phyloP scores from a whole-genome alignment of 2,329 filamentous ascomycete genomes.

The Aplosporella prunicola region DNA sequence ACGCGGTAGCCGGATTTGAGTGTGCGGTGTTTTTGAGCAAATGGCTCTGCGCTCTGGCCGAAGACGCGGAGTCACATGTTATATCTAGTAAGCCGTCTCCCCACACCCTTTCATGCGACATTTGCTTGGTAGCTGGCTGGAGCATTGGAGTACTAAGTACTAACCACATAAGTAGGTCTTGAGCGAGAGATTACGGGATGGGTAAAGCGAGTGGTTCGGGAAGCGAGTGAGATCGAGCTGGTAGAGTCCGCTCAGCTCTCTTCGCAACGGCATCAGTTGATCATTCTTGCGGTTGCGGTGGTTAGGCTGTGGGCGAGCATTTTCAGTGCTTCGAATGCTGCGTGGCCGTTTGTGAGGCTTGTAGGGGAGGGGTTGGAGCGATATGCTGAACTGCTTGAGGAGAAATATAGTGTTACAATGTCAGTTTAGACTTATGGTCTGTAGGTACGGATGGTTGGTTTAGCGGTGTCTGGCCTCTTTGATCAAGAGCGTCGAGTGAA shows the following conservation, averaged over 20 bases:
- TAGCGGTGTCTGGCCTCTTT: too few species aligned
- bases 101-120: background rate
- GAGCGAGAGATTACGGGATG: slow-evolving; percentile 2
- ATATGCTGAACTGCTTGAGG: slow-evolving; percentile 3
- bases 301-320: slow-evolving; percentile 3
- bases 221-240: slow-evolving; percentile 3
- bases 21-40: slow-evolving; percentile 5
- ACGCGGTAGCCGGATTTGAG: slow-evolving; percentile 1
- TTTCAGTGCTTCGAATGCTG: slow-evolving; percentile 1
- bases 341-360: slow-evolving; percentile 1
- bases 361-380: slow-evolving; percentile 2
- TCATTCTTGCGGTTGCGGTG: slow-evolving; percentile 1
- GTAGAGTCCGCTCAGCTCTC: slow-evolving; percentile 1
- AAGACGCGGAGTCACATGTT: background rate
- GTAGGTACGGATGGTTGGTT: too few species aligned
- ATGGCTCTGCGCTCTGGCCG: background rate
- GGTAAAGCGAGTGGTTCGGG: slow-evolving; percentile 1
- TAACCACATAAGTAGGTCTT: too few species aligned
- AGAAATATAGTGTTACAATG: too few species aligned
- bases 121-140: too few species aligned
- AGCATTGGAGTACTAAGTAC: too few species aligned
- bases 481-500: too few species aligned
- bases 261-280: slow-evolving; percentile 1
- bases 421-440: too few species aligned
- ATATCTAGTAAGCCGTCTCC: background rate